Percentiles rank a stretch among this genome's conserved stretches.
Evolutionary conservation across 495 filamentous ascomycete genomes (phyloP).

Genomic region (Lophium mytilinum): DNA sequence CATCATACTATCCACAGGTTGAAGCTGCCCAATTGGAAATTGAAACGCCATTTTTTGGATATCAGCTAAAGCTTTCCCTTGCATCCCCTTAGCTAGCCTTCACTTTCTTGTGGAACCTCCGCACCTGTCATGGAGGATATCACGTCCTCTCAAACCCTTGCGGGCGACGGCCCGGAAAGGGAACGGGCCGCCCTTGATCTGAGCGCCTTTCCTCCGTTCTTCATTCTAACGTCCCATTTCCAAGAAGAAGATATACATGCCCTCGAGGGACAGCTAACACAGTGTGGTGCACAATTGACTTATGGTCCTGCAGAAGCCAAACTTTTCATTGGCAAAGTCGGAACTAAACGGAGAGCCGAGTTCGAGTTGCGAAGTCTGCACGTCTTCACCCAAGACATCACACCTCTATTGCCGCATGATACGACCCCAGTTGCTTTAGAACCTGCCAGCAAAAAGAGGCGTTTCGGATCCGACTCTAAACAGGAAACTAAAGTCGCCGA

Average conservation of each 20-base stretch:
- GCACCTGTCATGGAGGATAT: slow-evolving; percentile 4
- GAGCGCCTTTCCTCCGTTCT: slow-evolving; percentile 56
- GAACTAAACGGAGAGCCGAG: slow-evolving; percentile 57
- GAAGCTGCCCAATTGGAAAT: neutral
- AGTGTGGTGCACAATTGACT: slow-evolving; percentile 50
- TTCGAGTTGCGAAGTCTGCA: slow-evolving; percentile 67
- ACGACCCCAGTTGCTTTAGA: neutral
- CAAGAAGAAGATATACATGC: slow-evolving; percentile 50
- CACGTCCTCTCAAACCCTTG: slow-evolving; percentile 15
- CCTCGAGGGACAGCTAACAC: slow-evolving; percentile 54
- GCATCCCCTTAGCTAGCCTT: slow-evolving; percentile 3
- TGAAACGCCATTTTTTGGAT: slow-evolving; percentile 8
- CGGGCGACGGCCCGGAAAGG: neutral
- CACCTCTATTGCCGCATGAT: neutral
- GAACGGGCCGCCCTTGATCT: slow-evolving; percentile 20
- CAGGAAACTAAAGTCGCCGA: neutral
- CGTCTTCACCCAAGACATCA: slow-evolving; percentile 50
- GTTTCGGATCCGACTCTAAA: neutral
- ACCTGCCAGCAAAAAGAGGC: slow-evolving; percentile 32
- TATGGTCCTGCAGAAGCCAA: slow-evolving; percentile 65
- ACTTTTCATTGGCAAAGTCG: slow-evolving; percentile 64
- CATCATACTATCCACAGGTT: neutral
- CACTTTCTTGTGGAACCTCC: slow-evolving; percentile 3
- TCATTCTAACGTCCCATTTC: slow-evolving; percentile 66
- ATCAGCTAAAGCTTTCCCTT: slow-evolving; percentile 13